Evolutionary conservation across 139 green algal species (phyloP).

Genomic region (Coccomyxa sp.): DNA sequence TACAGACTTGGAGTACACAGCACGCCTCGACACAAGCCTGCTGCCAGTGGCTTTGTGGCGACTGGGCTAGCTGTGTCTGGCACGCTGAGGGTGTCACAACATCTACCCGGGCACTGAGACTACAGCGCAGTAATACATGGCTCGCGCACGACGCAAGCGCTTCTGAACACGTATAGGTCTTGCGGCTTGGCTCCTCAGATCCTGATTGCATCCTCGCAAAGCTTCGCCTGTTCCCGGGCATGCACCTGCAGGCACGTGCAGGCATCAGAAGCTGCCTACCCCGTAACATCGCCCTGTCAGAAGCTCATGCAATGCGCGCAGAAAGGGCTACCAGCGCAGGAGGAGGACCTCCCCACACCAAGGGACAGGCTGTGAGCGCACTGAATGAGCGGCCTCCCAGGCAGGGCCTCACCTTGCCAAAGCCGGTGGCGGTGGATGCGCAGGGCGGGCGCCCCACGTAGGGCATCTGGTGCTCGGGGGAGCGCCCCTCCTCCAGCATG

Average conservation of each 20-base stretch:
- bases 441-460: constrained; percentile 66
- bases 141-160: too few relatives aligned
- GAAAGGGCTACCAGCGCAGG: not conserved
- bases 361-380: not conserved
- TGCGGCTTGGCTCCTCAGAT: not conserved
- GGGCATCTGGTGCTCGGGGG: constrained; percentile 32
- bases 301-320: not conserved
- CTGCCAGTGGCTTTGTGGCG: too few relatives aligned
- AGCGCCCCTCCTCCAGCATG: constrained; percentile 34
- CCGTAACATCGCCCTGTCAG: not conserved
- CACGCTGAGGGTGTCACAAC: too few relatives aligned
- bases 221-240: not conserved
- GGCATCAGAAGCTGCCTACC: not conserved
- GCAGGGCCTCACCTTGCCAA: constrained; percentile 25
- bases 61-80: too few relatives aligned
- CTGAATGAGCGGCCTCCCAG: not conserved
- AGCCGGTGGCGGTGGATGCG: constrained; percentile 84
- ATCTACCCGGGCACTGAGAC: too few relatives aligned
- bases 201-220: not conserved
- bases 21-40: too few relatives aligned
- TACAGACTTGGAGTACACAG: too few relatives aligned
- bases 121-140: too few relatives aligned
- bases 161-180: not conserved
- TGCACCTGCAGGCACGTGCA: not conserved
- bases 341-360: not conserved